Base-by-base conservation (phyloP, 2,329 filamentous ascomycete species). In the Dactylellina haptotyla region DNA sequence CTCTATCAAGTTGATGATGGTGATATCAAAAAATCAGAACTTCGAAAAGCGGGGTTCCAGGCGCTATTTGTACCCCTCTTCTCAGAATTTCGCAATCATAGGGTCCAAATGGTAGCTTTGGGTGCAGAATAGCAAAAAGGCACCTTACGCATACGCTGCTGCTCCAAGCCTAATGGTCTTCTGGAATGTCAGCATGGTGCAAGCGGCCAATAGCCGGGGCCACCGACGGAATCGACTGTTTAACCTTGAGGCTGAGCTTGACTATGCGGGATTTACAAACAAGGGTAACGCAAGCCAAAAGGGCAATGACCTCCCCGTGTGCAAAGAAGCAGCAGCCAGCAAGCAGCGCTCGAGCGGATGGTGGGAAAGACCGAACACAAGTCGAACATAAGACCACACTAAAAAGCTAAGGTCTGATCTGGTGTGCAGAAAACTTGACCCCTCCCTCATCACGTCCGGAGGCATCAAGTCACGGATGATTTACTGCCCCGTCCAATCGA, bases 141-240 rank as follows among this genome's bases (percentile, higher is more conserved):
- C n/a, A n/a, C n/a, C n/a, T n/a, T n/a, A n/a, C n/a, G n/a, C n/a
- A n/a, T n/a, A n/a, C n/a, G n/a, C n/a, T n/a, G n/a, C n/a, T n/a
- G n/a, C 41, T 20, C 41, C 41, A 56, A 20, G 34, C 41, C 59
- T 50, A 20, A 57, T 45, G 50, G 30, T 41, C 61, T 65, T 72
- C 67, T 72, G 67, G 59, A 65, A 72, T 64, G 67, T 72, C 67
- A 72, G 67, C 67, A 72, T 65, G 56, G 65, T 70, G 37, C 59
- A 56, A 65, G 56, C 59, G 61, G 59, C 20, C 51, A 59, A 64
- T 53, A 72, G 59, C 67, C 67, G 67, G 67, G 67, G 59, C 48
- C 43, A 58, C 67, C 67, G 67, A 72, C 59, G 43, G 59, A 48
- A 53, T 50, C 45, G 14, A 46, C 26, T 23, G 30, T 57, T 30